These are phyloP conservation scores for Hippophae gyantsensis DNA, from an alignment of 306 rosid genomes.

Conservation along the genomic window DNA sequence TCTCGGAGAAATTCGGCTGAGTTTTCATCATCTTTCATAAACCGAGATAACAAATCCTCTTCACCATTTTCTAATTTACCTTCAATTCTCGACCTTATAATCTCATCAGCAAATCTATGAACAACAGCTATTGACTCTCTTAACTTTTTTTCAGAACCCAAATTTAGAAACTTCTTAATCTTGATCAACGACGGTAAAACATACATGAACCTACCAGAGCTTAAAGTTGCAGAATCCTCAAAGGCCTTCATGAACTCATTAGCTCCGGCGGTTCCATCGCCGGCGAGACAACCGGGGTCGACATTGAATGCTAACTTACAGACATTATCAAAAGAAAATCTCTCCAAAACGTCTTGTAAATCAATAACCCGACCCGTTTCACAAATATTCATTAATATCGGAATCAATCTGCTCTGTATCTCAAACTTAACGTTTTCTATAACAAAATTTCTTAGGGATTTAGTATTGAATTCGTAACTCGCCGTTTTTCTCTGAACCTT, in stretches of 20 bases:
- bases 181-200: constrained; percentile 9
- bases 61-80: neutral
- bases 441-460: constrained; percentile 44
- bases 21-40: constrained; percentile 26
- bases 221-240: constrained; percentile 40
- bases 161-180: constrained; percentile 26
- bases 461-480: constrained; percentile 58
- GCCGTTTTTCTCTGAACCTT: constrained; percentile 51
- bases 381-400: constrained; percentile 28
- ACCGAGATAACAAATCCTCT: constrained; percentile 48
- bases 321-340: constrained; percentile 62
- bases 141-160: constrained; percentile 38
- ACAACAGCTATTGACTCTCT: constrained; percentile 37
- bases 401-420: constrained; percentile 32
- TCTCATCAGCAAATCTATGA: constrained; percentile 39
- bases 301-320: constrained; percentile 55
- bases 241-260: constrained; percentile 59
- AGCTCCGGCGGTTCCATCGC: constrained; percentile 23
- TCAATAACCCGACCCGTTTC: constrained; percentile 24
- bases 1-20: constrained; percentile 55
- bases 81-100: constrained; percentile 33
- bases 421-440: constrained; percentile 43
- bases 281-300: constrained; percentile 49
- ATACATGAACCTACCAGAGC: constrained; percentile 35
- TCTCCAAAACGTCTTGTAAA: constrained; percentile 49